Evolutionary conservation across 2,329 filamentous ascomycete species (phyloP).

Genomic region (Ciborinia camelliae): DNA sequence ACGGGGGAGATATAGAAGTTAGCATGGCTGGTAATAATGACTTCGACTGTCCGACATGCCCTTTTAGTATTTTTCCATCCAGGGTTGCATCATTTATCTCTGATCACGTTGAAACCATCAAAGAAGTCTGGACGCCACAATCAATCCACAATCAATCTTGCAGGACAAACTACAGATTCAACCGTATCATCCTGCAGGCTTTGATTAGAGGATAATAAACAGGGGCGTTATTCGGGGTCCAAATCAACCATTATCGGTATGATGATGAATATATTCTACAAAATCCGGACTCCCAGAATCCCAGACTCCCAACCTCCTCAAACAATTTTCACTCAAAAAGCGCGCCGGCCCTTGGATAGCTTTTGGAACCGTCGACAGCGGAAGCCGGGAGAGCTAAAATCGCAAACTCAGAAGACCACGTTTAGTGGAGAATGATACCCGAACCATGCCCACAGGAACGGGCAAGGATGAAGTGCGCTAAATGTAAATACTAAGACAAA

Average conservation of each 20-base stretch:
- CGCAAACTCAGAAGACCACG: conserved; percentile 15
- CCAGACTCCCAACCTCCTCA: conserved; percentile 16
- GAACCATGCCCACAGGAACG: conserved; percentile 23
- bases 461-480: background rate
- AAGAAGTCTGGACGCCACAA: background rate
- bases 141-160: conserved; percentile 3
- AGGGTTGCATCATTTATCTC: background rate
- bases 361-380: conserved; percentile 21
- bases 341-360: conserved; percentile 22
- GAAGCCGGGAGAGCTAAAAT: conserved; percentile 24
- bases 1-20: background rate
- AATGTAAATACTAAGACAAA: conserved; percentile 7
- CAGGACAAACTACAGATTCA: background rate
- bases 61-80: background rate
- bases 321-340: conserved; percentile 13
- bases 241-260: background rate
- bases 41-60: conserved; percentile 15
- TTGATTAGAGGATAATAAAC: background rate
- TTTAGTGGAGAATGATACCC: conserved; percentile 27
- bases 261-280: background rate
- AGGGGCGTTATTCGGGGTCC: background rate
- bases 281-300: background rate
- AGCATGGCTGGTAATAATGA: conserved; percentile 17
- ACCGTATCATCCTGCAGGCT: background rate
- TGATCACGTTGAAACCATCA: background rate